phyloP scores from a whole-genome alignment of 1,139 yeast genomes.

The Blastobotrys capitulatus region DNA sequence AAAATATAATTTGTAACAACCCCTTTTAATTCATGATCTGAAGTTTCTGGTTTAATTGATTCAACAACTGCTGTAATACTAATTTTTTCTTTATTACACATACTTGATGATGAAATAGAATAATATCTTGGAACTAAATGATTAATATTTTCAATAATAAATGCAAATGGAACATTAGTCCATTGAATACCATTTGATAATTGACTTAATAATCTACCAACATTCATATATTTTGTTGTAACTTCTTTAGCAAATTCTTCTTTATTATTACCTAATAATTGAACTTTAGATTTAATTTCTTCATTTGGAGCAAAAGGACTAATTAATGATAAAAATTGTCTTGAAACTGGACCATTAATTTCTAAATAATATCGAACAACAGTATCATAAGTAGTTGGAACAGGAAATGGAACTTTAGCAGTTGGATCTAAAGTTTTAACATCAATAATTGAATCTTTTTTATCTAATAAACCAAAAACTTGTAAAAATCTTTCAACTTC shows the following conservation, averaged over 20 bases:
- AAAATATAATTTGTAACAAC: slow-evolving; percentile 87
- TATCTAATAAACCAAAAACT: slow-evolving; percentile 56
- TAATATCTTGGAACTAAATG: slow-evolving; percentile 92
- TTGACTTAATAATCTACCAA: slow-evolving; percentile 66
- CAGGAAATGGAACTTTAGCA: slow-evolving; percentile 71
- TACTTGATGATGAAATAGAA: slow-evolving; percentile 89
- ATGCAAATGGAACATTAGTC: slow-evolving; percentile 76
- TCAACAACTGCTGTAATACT: slow-evolving; percentile 89
- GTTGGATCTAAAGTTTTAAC: slow-evolving; percentile 74
- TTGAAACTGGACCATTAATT: slow-evolving; percentile 88
- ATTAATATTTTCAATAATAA: slow-evolving; percentile 73
- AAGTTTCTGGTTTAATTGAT: slow-evolving; percentile 42
- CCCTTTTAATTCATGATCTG: slow-evolving; percentile 59
- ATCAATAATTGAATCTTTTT: slow-evolving; percentile 52
- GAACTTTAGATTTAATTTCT: slow-evolving; percentile 48
- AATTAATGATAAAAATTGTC: slow-evolving; percentile 75
- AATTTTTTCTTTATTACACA: slow-evolving; percentile 66
- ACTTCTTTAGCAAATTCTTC: slow-evolving; percentile 60
- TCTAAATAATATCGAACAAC: slow-evolving; percentile 83
- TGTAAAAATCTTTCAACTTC: slow-evolving; percentile 59
- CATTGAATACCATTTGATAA: slow-evolving; percentile 64
- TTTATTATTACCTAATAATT: slow-evolving; percentile 62
- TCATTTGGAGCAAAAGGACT: slow-evolving; percentile 77
- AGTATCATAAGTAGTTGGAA: slow-evolving; percentile 87
- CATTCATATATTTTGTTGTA: slow-evolving; percentile 54